Evolutionary conservation across 129 eudicot species (phyloP).

Genomic region (Ambrosia artemisiifolia): DNA sequence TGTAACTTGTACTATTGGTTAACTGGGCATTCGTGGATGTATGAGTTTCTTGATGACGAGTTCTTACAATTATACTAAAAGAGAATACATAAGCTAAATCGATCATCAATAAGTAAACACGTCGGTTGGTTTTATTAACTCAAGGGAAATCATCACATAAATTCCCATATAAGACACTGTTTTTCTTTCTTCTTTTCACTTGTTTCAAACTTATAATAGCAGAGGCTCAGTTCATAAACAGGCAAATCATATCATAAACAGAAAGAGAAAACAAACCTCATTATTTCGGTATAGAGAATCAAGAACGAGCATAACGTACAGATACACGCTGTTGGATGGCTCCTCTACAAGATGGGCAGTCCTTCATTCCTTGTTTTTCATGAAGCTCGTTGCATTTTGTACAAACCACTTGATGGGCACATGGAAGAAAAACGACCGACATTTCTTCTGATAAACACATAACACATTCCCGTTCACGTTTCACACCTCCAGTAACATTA

Average conservation of each 20-base stretch:
- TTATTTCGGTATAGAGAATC: slow-evolving; percentile 24
- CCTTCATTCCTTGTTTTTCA: slow-evolving; percentile 90
- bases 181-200: slow-evolving; percentile 16
- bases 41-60: background rate
- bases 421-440: slow-evolving; percentile 86
- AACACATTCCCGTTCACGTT: slow-evolving; percentile 87
- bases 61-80: background rate
- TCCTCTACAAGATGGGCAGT: slow-evolving; percentile 89
- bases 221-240: slow-evolving; percentile 26
- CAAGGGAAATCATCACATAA: slow-evolving; percentile 33
- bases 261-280: slow-evolving; percentile 13
- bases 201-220: slow-evolving; percentile 38
- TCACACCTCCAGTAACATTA: slow-evolving; percentile 48
- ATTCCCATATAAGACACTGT: slow-evolving; percentile 27
- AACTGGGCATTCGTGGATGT: background rate
- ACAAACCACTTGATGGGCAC: slow-evolving; percentile 95
- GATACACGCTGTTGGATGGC: slow-evolving; percentile 55
- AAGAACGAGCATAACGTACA: slow-evolving; percentile 65
- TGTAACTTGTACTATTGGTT: background rate
- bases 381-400: slow-evolving; percentile 78
- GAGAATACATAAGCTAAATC: background rate
- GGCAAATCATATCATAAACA: slow-evolving; percentile 14
- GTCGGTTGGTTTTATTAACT: background rate
- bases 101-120: background rate
- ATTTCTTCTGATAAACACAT: slow-evolving; percentile 95